Evolutionary conservation across 805 yeast species (phyloP), one percentile per base, ranked within the genome.

Genomic region (Candida maltosa): DNA sequence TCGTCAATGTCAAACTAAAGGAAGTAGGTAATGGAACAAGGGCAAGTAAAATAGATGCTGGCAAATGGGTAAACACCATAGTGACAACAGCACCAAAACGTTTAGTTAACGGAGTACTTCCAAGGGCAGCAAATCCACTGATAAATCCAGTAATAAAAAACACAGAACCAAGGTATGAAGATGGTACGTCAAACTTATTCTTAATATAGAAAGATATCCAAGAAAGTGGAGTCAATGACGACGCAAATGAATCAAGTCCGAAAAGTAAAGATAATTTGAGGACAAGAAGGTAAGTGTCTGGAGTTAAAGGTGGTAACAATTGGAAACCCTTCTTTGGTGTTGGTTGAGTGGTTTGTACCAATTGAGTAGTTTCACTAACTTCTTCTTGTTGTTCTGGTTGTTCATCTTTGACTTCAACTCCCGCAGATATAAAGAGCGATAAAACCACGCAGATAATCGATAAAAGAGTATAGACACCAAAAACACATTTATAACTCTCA

Each of bases 191-290:
- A 47, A 66, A 71, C 40, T 56, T 59, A 8, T 56, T 47, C 33
- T 60, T 60, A 26, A 71, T 58, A 44, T 65, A 71, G 40, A 58
- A 71, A 0, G 72, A 63, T n/a, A 61, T 56, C 77, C 76, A 71
- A 4, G 73, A 57, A 21, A 60, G 59, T 21, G 70, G 62, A n/a
- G 62, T 62, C 28, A 69, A 53, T 3, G 75, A 63, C 21, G 70
- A 60, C 10, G 72, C 71, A 33, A 69, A 53, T 1, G 72, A 58
- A 45, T 71, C 77, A 10, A 70, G 42, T 7, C 65, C 68, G 39
- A 64, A 65, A 11, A 71, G 46, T 6, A 58, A 27, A 2, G 70
- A 59, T 14, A 70, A 45, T 28, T 65, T 60, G 21, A 65, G 10
- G 6, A 65, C 57, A 12, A 50, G 35, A 8, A 49, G 31, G 29